Percentiles rank a stretch among this genome's conserved stretches.
phyloP scores from a whole-genome alignment of 2,329 filamentous ascomycete genomes.

The Aureobasidium musti region DNA sequence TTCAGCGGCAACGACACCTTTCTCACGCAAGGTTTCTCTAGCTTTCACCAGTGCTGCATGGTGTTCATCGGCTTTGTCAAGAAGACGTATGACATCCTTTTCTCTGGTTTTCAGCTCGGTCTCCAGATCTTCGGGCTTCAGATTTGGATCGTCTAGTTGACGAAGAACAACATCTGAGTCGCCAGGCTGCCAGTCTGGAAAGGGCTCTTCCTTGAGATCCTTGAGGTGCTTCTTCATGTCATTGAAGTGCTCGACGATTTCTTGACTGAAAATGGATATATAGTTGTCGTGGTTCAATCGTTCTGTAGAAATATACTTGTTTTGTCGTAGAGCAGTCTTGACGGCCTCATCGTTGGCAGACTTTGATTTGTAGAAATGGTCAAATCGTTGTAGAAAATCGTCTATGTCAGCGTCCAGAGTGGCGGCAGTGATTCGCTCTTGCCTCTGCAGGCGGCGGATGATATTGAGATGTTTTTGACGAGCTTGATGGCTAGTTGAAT shows the following conservation, averaged over 20 bases:
- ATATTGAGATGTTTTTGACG: background rate
- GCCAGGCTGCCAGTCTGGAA: conserved; percentile 17
- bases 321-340: background rate
- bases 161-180: conserved; percentile 12
- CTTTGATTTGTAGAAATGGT: background rate
- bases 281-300: background rate
- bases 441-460: conserved; percentile 13
- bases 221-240: conserved; percentile 13
- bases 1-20: background rate
- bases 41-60: background rate
- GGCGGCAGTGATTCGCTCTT: conserved; percentile 5
- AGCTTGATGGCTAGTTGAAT: background rate
- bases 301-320: conserved; percentile 26
- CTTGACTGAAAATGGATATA: background rate
- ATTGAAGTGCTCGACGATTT: background rate
- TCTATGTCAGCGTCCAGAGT: conserved; percentile 11
- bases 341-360: background rate
- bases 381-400: conserved; percentile 2
- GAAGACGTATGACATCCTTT: background rate
- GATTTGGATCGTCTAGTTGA: background rate
- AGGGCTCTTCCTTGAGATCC: conserved; percentile 20
- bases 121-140: background rate
- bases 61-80: background rate
- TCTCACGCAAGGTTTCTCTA: background rate
- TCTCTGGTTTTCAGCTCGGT: background rate